Evolutionary conservation across 208 protist genomes (phyloP).

Genomic region (Trypanosoma grayi): DNA sequence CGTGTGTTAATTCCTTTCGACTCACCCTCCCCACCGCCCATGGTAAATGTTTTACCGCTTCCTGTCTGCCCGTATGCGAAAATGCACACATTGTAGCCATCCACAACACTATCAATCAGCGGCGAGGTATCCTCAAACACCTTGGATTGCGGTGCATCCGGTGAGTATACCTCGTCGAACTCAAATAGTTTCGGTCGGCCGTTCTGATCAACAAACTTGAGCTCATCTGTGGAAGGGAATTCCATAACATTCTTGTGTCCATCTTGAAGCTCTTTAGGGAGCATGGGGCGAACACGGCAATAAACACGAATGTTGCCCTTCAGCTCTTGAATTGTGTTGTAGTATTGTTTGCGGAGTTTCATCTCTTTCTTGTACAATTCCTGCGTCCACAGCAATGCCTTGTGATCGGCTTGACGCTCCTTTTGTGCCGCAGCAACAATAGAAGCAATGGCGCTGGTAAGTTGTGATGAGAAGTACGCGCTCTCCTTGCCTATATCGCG

Average conservation of each 20-base stretch:
- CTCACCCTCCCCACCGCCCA: constrained; percentile 77
- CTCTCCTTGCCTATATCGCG: constrained; percentile 67
- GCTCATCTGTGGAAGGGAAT: constrained; percentile 74
- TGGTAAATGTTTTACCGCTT: constrained; percentile 90
- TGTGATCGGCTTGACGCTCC: constrained; percentile 71
- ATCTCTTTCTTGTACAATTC: constrained; percentile 90
- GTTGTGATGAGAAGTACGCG: constrained; percentile 59
- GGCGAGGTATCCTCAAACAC: constrained; percentile 92
- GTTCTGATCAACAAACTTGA: constrained; percentile 72
- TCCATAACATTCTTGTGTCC: constrained; percentile 80
- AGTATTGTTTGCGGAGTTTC: constrained; percentile 92
- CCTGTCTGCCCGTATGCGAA: constrained; percentile 94
- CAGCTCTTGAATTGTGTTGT: constrained; percentile 92
- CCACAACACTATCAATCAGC: constrained; percentile 92
- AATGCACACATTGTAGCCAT: constrained; percentile 94
- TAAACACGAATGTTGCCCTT: constrained; percentile 95
- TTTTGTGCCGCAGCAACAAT: constrained; percentile 69
- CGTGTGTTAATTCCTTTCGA: constrained; percentile 88
- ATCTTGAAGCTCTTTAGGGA: constrained; percentile 68
- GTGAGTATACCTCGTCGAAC: constrained; percentile 90
- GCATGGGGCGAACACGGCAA: constrained; percentile 90
- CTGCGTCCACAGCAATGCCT: constrained; percentile 85
- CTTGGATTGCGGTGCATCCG: constrained; percentile 64
- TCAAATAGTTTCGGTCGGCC: constrained; percentile 88
- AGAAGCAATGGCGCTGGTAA: constrained; percentile 67